These are phyloP conservation scores for Abrus precatorius DNA, from an alignment of 306 rosid species.

Conservation along the genomic window DNA sequence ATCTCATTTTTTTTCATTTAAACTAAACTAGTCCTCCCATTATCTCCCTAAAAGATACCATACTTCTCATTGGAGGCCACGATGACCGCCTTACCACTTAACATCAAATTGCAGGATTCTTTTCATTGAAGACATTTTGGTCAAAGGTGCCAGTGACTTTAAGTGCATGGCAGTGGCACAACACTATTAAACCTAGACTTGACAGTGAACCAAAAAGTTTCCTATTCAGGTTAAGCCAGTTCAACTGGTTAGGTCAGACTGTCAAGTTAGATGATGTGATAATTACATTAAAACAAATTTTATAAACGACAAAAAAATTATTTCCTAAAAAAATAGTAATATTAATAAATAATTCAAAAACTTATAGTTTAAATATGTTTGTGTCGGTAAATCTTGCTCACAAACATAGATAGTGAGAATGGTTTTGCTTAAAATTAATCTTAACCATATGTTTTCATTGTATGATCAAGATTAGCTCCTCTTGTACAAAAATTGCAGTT, in stretches of 20 bases:
- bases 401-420: not conserved
- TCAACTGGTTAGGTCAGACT: not conserved
- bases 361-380: not conserved
- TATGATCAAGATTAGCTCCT: not conserved
- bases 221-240: not conserved
- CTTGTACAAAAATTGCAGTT: not conserved
- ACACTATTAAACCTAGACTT: not conserved
- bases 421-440: not conserved
- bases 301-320: not conserved
- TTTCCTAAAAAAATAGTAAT: not conserved
- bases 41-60: not conserved
- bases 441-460: not conserved
- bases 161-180: conserved; percentile 1
- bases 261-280: not conserved
- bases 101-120: not conserved
- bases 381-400: no score
- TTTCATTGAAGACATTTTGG: conserved; percentile 5
- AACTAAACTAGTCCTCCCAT: conserved; percentile 5
- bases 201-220: not conserved
- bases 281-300: not conserved
- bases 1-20: conserved; percentile 18
- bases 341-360: conserved; percentile 8
- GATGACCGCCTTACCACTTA: conserved; percentile 21
- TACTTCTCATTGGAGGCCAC: not conserved
- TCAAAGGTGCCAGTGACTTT: conserved; percentile 1